Evolutionary conservation across 768 basidiomycete genomes (phyloP).

Genomic region (Panus rudis): DNA sequence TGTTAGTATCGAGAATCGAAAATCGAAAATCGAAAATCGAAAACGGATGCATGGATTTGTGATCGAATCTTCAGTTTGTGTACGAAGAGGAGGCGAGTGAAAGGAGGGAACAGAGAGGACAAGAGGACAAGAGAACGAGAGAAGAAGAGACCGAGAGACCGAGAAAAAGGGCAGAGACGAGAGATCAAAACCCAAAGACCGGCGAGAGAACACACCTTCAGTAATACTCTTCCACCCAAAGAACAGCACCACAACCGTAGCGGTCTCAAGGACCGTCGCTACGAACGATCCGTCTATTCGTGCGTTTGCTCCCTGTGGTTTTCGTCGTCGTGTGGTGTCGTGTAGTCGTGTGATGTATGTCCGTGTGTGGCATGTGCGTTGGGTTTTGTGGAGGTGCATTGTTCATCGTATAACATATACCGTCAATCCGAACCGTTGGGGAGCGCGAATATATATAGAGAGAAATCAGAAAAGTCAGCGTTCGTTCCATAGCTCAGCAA

Average conservation of each 20-base stretch:
- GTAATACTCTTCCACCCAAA: conserved; percentile 86
- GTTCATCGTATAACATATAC: too few species aligned
- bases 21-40: conserved; percentile 3
- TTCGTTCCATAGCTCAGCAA: too few species aligned
- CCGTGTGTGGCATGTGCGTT: too few species aligned
- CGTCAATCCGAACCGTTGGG: too few species aligned
- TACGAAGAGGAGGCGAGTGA: neutral
- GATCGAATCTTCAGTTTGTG: neutral
- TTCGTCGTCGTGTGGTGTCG: too few species aligned
- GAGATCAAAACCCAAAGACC: neutral
- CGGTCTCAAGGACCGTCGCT: conserved; percentile 78
- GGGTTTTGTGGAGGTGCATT: too few species aligned
- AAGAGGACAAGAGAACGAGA: neutral
- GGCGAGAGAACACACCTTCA: conserved; percentile 52
- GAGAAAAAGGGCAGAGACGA: neutral
- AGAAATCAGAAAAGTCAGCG: too few species aligned
- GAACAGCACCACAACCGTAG: conserved; percentile 59
- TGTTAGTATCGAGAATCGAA: neutral
- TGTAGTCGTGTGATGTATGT: too few species aligned
- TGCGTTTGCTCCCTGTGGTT: too few species aligned
- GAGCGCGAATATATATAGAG: too few species aligned
- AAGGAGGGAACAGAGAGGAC: neutral
- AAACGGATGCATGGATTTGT: neutral
- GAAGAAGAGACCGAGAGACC: neutral
- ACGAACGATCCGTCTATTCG: conserved; percentile 85